phyloP scores from a whole-genome alignment of 192 early-diverging fungal species.

The Rhizophagus clarus region DNA sequence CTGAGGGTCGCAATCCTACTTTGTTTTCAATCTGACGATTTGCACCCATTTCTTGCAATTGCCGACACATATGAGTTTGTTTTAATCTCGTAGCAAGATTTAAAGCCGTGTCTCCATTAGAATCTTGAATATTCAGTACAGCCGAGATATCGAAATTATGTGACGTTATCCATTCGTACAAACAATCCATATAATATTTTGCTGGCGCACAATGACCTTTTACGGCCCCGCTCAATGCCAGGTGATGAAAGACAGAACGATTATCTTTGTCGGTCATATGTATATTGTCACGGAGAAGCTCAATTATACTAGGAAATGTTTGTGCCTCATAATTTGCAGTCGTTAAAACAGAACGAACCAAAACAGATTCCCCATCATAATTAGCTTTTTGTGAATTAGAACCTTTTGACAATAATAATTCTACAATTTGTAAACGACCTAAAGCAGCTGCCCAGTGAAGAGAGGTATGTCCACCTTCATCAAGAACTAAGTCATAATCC shows the following conservation, averaged over 20 bases:
- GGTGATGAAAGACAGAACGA: conserved; percentile 90
- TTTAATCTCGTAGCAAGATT: conserved; percentile 85
- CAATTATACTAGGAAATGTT: conserved; percentile 75
- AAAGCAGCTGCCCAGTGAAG: conserved; percentile 97
- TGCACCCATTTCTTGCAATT: conserved; percentile 79
- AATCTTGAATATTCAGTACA: conserved; percentile 67
- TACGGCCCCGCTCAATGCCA: conserved; percentile 69
- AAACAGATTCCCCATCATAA: conserved; percentile 81
- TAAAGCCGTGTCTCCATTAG: conserved; percentile 83
- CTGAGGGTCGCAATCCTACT: conserved; percentile 74
- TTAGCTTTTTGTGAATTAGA: conserved; percentile 73
- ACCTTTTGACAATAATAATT: conserved; percentile 75
- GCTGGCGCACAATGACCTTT: conserved; percentile 68
- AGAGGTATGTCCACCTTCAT: conserved; percentile 93
- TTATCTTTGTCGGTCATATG: conserved; percentile 69
- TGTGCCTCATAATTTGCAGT: conserved; percentile 84
- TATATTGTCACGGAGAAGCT: conserved; percentile 74
- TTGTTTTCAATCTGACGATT: conserved; percentile 70
- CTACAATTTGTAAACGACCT: conserved; percentile 72
- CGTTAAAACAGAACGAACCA: conserved; percentile 86
- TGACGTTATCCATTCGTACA: conserved; percentile 69
- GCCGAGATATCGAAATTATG: conserved; percentile 44
- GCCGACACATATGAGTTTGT: conserved; percentile 66
- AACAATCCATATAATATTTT: conserved; percentile 88
- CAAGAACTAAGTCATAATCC: conserved; percentile 84